Base-by-base conservation (phyloP, 148 eudicot genomes). In the Cornus kousa region DNA sequence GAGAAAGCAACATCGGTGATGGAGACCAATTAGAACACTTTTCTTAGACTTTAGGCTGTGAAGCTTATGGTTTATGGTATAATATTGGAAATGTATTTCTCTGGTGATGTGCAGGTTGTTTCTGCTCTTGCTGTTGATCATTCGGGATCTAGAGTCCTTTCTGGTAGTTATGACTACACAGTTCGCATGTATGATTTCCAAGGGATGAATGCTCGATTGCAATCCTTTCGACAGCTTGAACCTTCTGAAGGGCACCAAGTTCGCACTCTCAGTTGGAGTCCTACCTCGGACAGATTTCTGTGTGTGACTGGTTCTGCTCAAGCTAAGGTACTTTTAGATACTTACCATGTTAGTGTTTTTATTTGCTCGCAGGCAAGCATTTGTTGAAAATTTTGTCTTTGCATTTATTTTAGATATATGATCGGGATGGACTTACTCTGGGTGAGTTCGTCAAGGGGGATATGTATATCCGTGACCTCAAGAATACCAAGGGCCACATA, bases 171-270 rank as follows among this genome's bases (percentile, higher is more conserved):
- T 83, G 99, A 95, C 78, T 95, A 95, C 77, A 71, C 90, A 20
- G 95, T 95, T 50, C 93, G 92, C 55, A 93, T 95, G 99, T 95
- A 90, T 74, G 99, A 95, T 79, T 95, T 95, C 77, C 99, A 95
- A 92, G 99, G 99, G 75, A 95, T 95, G 99, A 95, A 93, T 86
- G 87, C 97, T 74, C 94, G 87, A 64, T 85, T 95, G 80, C 86
- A 90, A 79, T 93, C 99, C 59, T 95, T 95, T 77, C 92, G 99
- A 84, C 99, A 95, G 77, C 86, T 95, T 28, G 99, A 95, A 85
- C 99, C 99, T 72, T 95, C n/a, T 76, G 99, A 95, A 91, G 97
- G 99, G 23, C 97, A 95, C 83, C 99, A 95, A 88, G 92, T 95
- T 77, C 97, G 99, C 78, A 84, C 87, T 39, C 74, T 95, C 83